Evolutionary conservation across 2,329 filamentous ascomycete genomes (phyloP), one percentile per base, ranked within the genome.

Genomic region (Metarhizium robertsii): DNA sequence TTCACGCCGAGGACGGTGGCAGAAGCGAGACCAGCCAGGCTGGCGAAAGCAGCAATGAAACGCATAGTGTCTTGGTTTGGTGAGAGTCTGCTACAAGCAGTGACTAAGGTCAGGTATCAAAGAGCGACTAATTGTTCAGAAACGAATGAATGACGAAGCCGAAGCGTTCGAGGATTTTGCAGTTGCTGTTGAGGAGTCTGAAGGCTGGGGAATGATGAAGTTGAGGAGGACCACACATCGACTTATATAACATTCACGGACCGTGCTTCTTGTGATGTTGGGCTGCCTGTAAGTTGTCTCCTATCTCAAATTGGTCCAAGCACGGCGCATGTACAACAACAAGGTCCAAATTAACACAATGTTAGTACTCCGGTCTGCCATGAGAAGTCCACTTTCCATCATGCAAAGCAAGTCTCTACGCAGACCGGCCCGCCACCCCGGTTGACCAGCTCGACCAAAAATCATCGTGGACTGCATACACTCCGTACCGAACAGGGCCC

Each of bases 11-110:
- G 60, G 72, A 68, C 52, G 50, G 56, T 61, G 32, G 65, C 59
- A 47, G 60, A 61, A 50, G 55, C 59, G 10, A 58, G 43, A 43
- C 55, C 52, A 53, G 61, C 62, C 61, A 69, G 54, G 29, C 64
- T 58, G 57, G 65, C 63, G 53, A 66, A 40, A 46, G 66, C 62
- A 57, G 63, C 57, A 52, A 62, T 59, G 66, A 70, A 69, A 60
- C 57, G 65, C 68, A 70, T 70, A n/a, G 51, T 63, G 59, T 50
- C n/a, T 46, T 50, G 29, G 42, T 16, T 45, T 49, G 53, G 36
- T 3, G 20, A 25, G 36, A 51, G 53, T 53, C 5, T 42, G 11
- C 29, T 32, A 47, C 20, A 18, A 46, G 13, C 14, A 40, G 30
- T n/a, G 40, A 43, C 6, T 30, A 10, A 10, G 43, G 20, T 50